Evolutionary conservation across 2,329 filamentous ascomycete genomes (phyloP).

Genomic region (Cladosporium sp.): DNA sequence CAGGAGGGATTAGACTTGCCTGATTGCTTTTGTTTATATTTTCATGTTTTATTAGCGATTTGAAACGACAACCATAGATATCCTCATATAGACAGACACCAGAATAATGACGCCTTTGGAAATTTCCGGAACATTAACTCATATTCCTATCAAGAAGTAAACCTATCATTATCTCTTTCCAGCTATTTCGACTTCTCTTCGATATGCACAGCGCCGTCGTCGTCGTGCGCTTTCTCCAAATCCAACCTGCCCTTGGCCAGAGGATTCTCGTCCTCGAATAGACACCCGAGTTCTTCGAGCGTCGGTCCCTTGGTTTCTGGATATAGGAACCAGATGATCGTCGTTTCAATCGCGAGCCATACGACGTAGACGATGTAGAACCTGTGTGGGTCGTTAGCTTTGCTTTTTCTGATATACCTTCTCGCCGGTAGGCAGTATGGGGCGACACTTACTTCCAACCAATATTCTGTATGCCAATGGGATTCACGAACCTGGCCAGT

Average conservation of each 20-base stretch:
- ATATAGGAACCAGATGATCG: slow-evolving; percentile 58
- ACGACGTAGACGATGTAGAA: slow-evolving; percentile 26
- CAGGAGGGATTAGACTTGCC: neutral
- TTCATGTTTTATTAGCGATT: slow-evolving; percentile 6
- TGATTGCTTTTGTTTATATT: neutral
- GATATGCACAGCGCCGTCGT: neutral
- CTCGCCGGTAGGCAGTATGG: neutral
- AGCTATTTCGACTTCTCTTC: slow-evolving; percentile 1
- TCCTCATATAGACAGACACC: slow-evolving; percentile 3
- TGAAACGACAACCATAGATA: neutral
- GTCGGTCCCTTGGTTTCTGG: slow-evolving; percentile 72
- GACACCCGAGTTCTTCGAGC: slow-evolving; percentile 72
- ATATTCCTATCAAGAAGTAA: neutral
- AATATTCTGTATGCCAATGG: slow-evolving; percentile 25
- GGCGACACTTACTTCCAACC: slow-evolving; percentile 23
- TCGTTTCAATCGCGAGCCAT: slow-evolving; percentile 25
- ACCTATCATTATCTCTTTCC: neutral
- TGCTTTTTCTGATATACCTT: neutral
- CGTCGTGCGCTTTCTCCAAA: slow-evolving; percentile 6
- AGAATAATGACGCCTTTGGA: slow-evolving; percentile 7
- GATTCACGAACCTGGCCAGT: slow-evolving; percentile 24
- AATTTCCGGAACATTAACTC: neutral
- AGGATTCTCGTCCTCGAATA: slow-evolving; percentile 53
- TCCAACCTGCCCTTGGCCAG: slow-evolving; percentile 12
- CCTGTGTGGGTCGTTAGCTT: neutral